Evolutionary conservation across 225 moss, liverwort and hornwort species (phyloP).

Genomic region (Marchantia paleacea): DNA sequence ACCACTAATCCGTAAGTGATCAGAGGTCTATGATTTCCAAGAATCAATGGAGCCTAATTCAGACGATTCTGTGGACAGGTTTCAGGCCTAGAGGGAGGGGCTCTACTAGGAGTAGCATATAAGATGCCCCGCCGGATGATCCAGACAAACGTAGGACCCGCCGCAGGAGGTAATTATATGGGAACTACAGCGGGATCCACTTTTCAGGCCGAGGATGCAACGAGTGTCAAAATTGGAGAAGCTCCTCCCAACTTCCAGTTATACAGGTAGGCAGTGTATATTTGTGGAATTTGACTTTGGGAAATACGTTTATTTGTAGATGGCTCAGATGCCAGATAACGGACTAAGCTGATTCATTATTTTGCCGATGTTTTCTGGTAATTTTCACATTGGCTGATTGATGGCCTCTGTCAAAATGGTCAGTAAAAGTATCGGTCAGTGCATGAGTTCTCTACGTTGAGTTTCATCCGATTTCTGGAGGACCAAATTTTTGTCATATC

Average conservation of each 20-base stretch:
- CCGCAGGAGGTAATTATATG: conserved; percentile 25
- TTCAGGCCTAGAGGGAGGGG: conserved; percentile 84
- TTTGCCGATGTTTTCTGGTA: neutral
- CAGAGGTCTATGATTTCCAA: neutral
- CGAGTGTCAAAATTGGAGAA: conserved; percentile 58
- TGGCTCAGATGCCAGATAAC: neutral
- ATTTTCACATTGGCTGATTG: neutral
- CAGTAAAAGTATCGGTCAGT: neutral
- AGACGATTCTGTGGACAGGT: conserved; percentile 50
- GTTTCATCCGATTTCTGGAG: too few species aligned
- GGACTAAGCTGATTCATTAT: neutral
- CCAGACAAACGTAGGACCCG: conserved; percentile 45
- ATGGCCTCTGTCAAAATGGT: neutral
- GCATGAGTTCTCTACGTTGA: neutral
- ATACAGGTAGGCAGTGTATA: conserved; percentile 57
- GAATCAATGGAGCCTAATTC: neutral
- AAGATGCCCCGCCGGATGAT: conserved; percentile 86
- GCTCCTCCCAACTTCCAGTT: conserved; percentile 90
- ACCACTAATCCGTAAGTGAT: neutral
- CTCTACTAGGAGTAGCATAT: conserved; percentile 84
- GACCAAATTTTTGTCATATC: too few species aligned
- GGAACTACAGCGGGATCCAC: conserved; percentile 1
- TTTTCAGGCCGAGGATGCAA: conserved; percentile 34
- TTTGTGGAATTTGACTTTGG: neutral
- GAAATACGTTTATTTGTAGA: neutral